Evolutionary conservation across 345 rosid species (phyloP), one percentile per base, ranked within the genome.

Genomic region (Dimocarpus longan): DNA sequence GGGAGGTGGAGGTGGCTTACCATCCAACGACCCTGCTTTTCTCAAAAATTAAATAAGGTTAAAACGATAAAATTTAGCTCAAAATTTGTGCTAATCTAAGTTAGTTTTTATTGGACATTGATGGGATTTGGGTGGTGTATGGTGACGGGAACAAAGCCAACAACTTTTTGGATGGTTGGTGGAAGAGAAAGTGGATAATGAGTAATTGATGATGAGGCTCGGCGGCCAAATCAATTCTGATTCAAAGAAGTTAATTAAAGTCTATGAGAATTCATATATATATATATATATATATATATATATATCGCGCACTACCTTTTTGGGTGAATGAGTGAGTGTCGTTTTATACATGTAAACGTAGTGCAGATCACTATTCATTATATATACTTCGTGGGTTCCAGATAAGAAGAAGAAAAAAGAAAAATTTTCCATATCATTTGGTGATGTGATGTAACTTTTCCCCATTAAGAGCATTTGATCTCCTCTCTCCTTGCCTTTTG

Each of bases 381-480:
- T 40, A 15, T 13, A 62, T 40, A n/a, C 65, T 19, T 60, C 54
- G 75, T 79, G 88, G 83, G 68, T 79, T 81, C 80, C 80, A 81
- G 76, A 72, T 62, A 70, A 77, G 85, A 40, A 43, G 21, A 11
- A 52, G 40, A 13, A 9, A 73, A 60, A 2, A 18, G 56, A 19
- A 24, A 70, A 19, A 8, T 52, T 13, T 44, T 56, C 42, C 73
- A 32, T 21, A 59, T 73, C 56, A 60, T 74, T 50, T 3, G 24
- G 19, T 60, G 71, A 42, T 69, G 21, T 70, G 77, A 73, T 77
- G 43, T 28, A 11, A 62, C 19, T 75, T 65, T 62, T 24, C 63
- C 42, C 28, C 37, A 60, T 66, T 60, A 43, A 71, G 40, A 21
- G 66, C 24, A 24, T 60, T 80, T 42, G 4, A 54, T 54, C 59